Percentiles rank a stretch among this genome's conserved stretches.
Evolutionary conservation across 768 basidiomycete genomes (phyloP).

Genomic region (Rhizopogon salebrosus): DNA sequence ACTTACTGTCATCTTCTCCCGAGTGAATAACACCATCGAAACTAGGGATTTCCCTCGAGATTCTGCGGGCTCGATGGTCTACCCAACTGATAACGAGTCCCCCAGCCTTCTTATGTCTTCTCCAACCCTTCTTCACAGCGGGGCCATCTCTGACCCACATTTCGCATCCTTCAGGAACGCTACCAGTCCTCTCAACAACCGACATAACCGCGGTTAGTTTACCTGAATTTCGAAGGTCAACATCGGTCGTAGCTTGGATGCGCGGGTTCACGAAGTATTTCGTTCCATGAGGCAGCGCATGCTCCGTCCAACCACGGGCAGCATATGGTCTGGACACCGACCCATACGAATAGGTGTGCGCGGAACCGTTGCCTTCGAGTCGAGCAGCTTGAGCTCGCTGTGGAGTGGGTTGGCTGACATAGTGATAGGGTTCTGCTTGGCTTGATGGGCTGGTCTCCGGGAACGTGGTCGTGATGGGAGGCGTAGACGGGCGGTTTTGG

Average conservation of each 20-base stretch:
- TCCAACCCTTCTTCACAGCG: slow-evolving; percentile 23
- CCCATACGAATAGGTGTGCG: slow-evolving; percentile 23
- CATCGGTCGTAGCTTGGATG: slow-evolving; percentile 61
- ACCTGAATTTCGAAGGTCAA: slow-evolving; percentile 52
- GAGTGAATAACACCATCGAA: slow-evolving; percentile 18
- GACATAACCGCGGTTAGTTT: slow-evolving; percentile 40
- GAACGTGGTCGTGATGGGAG: slow-evolving; percentile 21
- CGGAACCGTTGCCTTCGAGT: slow-evolving; percentile 25
- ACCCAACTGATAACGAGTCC: slow-evolving; percentile 53
- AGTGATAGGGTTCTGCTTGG: slow-evolving; percentile 18
- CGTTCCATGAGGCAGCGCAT: slow-evolving; percentile 67
- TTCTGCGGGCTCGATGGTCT: slow-evolving; percentile 54
- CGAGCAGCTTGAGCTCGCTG: slow-evolving; percentile 21
- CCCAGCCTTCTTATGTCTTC: slow-evolving; percentile 23
- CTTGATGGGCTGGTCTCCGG: slow-evolving; percentile 13
- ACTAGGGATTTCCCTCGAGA: slow-evolving; percentile 41
- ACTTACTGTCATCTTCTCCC: slow-evolving; percentile 39
- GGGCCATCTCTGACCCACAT: slow-evolving; percentile 54
- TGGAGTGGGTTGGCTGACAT: slow-evolving; percentile 22
- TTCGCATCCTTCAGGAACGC: slow-evolving; percentile 44
- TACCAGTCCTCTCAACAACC: slow-evolving; percentile 20
- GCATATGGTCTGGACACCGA: slow-evolving; percentile 18
- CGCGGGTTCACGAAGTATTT: slow-evolving; percentile 68
- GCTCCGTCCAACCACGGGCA: slow-evolving; percentile 66
- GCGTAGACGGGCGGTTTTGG: slow-evolving; percentile 21